Evolutionary conservation across 2,329 filamentous ascomycete genomes (phyloP).

Genomic region (Alternaria sp.): DNA sequence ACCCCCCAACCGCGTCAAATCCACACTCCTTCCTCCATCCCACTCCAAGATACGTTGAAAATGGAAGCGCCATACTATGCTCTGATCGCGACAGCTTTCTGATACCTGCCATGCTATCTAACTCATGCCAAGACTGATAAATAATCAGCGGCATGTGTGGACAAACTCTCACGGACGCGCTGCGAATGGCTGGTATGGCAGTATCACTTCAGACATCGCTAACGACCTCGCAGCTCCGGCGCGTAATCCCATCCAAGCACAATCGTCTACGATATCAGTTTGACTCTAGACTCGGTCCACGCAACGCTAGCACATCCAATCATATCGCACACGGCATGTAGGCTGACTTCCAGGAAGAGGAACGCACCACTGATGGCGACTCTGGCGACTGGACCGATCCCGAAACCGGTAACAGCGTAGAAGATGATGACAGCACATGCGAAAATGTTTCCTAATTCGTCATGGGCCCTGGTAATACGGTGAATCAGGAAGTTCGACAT

Average conservation of each 20-base stretch:
- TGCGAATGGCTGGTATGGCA: not conserved
- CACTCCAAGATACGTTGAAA: too few species aligned
- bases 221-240: not conserved
- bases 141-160: not conserved
- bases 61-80: not conserved
- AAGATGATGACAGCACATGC: not conserved
- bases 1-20: not conserved
- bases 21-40: not conserved
- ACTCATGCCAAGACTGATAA: not conserved
- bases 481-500: not conserved
- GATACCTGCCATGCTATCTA: not conserved
- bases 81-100: not conserved
- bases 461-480: not conserved
- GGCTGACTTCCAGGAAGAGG: conserved; percentile 2
- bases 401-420: not conserved
- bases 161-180: not conserved
- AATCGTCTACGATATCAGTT: not conserved
- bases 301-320: conserved; percentile 3
- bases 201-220: not conserved
- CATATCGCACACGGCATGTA: conserved; percentile 15
- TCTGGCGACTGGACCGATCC: not conserved
- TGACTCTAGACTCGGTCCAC: not conserved
- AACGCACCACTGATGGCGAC: not conserved
- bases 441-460: not conserved
- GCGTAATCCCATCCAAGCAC: not conserved